Evolutionary conservation across 1,284 basidiomycete species (phyloP).

Genomic region (Microbotryum silenes-acaulis): DNA sequence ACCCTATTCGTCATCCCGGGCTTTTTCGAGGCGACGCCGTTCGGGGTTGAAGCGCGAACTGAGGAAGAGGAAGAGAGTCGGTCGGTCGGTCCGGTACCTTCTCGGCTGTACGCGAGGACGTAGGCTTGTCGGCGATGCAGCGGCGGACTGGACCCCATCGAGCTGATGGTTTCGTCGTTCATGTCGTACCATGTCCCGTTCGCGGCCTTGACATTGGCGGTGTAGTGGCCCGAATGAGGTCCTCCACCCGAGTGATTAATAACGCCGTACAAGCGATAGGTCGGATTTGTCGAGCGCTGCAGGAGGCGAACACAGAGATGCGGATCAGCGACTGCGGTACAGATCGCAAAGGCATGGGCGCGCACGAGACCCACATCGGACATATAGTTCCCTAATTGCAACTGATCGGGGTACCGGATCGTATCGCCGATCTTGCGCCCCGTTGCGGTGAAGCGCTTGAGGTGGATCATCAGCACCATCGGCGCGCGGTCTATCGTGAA

Average conservation of each 20-base stretch:
- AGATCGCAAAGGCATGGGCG: not conserved
- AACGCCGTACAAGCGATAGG: conserved; percentile 84
- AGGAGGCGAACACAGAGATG: not conserved
- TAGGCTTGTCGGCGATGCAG: conserved; percentile 55
- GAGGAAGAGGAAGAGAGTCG: no score
- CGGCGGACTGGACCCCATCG: no score
- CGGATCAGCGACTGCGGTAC: not conserved
- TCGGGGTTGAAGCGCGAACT: no score
- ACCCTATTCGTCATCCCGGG: no score
- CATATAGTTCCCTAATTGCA: conserved; percentile 77
- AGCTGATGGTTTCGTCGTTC: conserved; percentile 66
- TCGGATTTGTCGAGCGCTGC: conserved; percentile 45
- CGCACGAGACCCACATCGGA: conserved; percentile 49
- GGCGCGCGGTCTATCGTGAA: conserved; percentile 85
- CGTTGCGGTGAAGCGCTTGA: conserved; percentile 87
- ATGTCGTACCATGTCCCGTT: conserved; percentile 78
- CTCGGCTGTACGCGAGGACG: conserved; percentile 81
- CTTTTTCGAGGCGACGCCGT: no score
- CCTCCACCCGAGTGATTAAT: conserved; percentile 89
- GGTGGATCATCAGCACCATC: conserved; percentile 83
- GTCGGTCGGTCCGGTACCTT: conserved; percentile 32
- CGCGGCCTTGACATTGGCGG: conserved; percentile 68
- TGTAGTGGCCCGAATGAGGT: conserved; percentile 94
- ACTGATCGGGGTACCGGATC: conserved; percentile 67
- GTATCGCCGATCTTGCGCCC: conserved; percentile 76